Evolutionary conservation across 1,139 yeast genomes (phyloP).

Genomic region (Taiozyma sp.): DNA sequence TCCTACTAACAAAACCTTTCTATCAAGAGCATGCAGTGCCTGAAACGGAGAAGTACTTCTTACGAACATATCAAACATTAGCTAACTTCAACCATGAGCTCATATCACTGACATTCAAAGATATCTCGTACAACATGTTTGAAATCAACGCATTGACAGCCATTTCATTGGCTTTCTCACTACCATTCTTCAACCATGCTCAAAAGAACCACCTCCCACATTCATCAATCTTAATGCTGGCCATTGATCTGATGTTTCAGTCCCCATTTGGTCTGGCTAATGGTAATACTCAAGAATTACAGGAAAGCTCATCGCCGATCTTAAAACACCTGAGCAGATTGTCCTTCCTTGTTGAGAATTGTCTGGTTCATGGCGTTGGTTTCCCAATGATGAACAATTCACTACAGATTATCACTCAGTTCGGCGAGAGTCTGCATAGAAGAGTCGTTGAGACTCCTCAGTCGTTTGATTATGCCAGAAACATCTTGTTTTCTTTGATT

Average conservation of each 20-base stretch:
- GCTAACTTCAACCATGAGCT: slow-evolving; percentile 25
- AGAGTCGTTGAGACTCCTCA: slow-evolving; percentile 8
- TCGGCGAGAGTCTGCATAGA: slow-evolving; percentile 9
- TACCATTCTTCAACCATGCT: slow-evolving; percentile 12
- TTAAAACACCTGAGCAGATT: slow-evolving; percentile 46
- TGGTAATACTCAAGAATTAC: slow-evolving; percentile 4
- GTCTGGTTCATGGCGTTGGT: slow-evolving; percentile 16
- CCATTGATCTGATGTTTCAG: slow-evolving; percentile 22
- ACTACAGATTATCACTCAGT: slow-evolving; percentile 25
- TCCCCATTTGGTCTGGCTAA: slow-evolving; percentile 26
- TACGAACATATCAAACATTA: slow-evolving; percentile 12
- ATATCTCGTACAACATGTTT: slow-evolving; percentile 16
- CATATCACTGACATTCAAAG: slow-evolving; percentile 5
- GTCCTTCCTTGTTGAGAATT: slow-evolving; percentile 42
- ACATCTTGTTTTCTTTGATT: slow-evolving; percentile 44
- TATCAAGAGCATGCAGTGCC: slow-evolving; percentile 29
- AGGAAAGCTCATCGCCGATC: slow-evolving; percentile 31
- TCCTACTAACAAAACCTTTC: slow-evolving; percentile 38
- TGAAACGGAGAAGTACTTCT: slow-evolving; percentile 17
- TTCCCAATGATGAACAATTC: slow-evolving; percentile 23
- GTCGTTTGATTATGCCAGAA: slow-evolving; percentile 33
- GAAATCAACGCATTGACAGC: slow-evolving; percentile 21
- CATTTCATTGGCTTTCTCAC: slow-evolving; percentile 17
- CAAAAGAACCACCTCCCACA: slow-evolving; percentile 20
- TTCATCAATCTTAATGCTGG: slow-evolving; percentile 17